Conservation (phyloP, 2,329 filamentous ascomycete genomes). For the Ilyonectria destructans region DNA sequence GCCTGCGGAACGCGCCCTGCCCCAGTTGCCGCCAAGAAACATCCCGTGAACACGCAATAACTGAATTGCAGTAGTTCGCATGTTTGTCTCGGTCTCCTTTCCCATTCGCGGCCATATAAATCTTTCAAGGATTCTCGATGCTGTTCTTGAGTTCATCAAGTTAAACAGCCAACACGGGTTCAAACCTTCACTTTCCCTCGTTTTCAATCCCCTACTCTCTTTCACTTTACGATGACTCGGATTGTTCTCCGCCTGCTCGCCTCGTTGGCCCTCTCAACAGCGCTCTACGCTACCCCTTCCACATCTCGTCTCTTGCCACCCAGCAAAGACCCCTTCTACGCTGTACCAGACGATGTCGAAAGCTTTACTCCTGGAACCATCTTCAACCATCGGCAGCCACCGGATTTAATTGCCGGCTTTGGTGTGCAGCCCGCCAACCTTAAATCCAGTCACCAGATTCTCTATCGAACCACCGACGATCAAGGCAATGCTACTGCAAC, state of each 20-base stretch:
- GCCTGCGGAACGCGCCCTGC: too few relatives aligned
- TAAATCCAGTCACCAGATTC: constrained; percentile 52
- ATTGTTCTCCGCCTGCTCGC: constrained; percentile 3
- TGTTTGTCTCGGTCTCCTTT: too few relatives aligned
- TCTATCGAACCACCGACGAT: constrained; percentile 59
- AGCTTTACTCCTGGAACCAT: constrained; percentile 41
- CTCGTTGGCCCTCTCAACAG: constrained; percentile 13
- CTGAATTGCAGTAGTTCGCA: too few relatives aligned
- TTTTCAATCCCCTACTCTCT: neutral
- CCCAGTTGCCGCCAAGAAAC: too few relatives aligned
- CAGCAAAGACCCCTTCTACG: constrained; percentile 47
- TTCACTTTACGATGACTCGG: neutral
- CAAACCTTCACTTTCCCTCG: too few relatives aligned
- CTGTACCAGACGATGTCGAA: constrained; percentile 37
- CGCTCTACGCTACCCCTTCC: neutral
- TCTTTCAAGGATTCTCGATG: too few relatives aligned
- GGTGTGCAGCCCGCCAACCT: constrained; percentile 36
- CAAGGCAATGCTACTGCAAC: constrained; percentile 55
- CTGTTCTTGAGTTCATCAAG: too few relatives aligned
- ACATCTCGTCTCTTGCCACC: constrained; percentile 26
- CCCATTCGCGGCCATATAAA: too few relatives aligned
- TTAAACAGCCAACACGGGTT: too few relatives aligned
- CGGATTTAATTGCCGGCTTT: constrained; percentile 42
- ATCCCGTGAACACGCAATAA: too few relatives aligned
- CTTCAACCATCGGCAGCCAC: constrained; percentile 40